Evolutionary conservation across 202 grass and related monocot species (phyloP).

Genomic region (Zizania palustris): DNA sequence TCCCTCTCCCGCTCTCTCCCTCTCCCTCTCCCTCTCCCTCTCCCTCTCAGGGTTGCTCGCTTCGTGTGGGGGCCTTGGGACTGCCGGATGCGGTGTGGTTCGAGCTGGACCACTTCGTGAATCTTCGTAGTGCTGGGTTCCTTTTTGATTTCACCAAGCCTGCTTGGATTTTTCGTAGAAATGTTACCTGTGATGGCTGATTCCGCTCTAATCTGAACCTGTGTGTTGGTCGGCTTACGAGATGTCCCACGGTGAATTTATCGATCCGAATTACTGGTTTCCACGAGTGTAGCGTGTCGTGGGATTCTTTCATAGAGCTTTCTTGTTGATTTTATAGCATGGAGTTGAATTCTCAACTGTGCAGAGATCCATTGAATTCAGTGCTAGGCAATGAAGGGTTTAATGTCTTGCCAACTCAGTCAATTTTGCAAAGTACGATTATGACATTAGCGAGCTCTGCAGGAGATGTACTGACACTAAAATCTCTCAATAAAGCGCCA

Average conservation of each 20-base stretch:
- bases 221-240: no score
- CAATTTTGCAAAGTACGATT: background rate
- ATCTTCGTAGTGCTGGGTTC: no score
- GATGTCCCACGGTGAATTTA: no score
- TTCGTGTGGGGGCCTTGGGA: conserved; percentile 6
- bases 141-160: no score
- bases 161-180: no score
- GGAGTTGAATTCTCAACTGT: background rate
- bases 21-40: no score
- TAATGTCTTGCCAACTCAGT: background rate
- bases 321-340: background rate
- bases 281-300: background rate
- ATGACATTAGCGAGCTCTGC: no score
- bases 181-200: no score
- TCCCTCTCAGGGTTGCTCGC: background rate
- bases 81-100: background rate
- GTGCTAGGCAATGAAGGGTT: background rate
- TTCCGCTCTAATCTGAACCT: no score
- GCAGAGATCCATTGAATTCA: background rate
- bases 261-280: background rate
- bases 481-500: no score
- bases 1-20: no score
- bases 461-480: no score
- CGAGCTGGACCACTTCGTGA: background rate
- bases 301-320: conserved; percentile 2